A percentile compares a stretch with the other conserved stretches of the same genome.
phyloP scores from a whole-genome alignment of 139 green algal species.

The Picochlorum sp. region DNA sequence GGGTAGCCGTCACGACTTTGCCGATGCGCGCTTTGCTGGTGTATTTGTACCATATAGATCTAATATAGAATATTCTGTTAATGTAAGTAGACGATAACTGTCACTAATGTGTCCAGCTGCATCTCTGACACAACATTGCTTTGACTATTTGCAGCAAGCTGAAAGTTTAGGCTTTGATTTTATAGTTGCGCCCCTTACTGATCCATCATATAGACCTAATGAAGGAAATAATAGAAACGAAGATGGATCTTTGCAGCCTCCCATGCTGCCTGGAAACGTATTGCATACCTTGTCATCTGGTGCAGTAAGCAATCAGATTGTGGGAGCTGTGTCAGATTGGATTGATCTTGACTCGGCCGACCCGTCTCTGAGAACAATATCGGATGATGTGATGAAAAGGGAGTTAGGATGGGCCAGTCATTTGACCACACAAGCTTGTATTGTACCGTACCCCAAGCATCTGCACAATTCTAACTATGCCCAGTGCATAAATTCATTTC shows the following conservation, averaged over 20 bases:
- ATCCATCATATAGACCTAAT: conserved; percentile 23
- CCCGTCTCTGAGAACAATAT: conserved; percentile 15
- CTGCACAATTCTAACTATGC: conserved; percentile 55
- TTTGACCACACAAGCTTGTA: conserved; percentile 77
- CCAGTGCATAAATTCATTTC: conserved; percentile 51
- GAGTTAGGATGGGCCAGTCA: conserved; percentile 89
- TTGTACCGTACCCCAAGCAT: conserved; percentile 42
- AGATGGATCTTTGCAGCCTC: conserved; percentile 19
- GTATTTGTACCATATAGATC: conserved; percentile 50
- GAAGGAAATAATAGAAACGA: conserved; percentile 8
- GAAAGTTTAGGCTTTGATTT: conserved; percentile 85
- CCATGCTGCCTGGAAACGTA: conserved; percentile 53
- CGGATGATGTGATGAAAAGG: conserved; percentile 42
- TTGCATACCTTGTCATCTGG: conserved; percentile 38
- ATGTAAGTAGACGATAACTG: too few relatives aligned
- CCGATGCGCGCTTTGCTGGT: conserved; percentile 78
- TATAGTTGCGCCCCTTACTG: conserved; percentile 62
- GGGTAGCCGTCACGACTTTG: conserved; percentile 69
- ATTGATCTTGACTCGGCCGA: conserved; percentile 60
- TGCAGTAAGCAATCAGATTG: conserved; percentile 61
- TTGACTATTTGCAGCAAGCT: conserved; percentile 31
- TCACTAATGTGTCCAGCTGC: too few relatives aligned
- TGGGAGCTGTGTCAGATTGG: conserved; percentile 62
- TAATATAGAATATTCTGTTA: too few relatives aligned
- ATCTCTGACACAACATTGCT: not conserved